Base-by-base conservation (phyloP, 495 filamentous ascomycete species). In the Penicillium daleae region DNA sequence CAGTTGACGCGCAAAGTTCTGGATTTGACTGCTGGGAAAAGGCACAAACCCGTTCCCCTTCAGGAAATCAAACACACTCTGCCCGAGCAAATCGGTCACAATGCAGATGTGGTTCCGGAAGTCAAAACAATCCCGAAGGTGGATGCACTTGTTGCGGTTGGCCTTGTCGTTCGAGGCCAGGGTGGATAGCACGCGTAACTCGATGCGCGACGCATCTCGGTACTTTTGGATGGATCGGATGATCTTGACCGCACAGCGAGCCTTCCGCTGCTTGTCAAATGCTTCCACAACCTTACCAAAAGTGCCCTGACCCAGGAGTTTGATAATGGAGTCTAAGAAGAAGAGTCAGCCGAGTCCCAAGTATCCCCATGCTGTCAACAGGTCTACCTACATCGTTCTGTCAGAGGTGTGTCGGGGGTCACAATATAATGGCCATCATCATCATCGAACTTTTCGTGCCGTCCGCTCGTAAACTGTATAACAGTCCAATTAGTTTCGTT, bases 11-110 rank as follows among this genome's bases (percentile, higher is more conserved):
- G 95, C 95, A 82, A 99, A 98, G 68, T 85, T 92, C 74, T 98
- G 95, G 61, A 99, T 99, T 73, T 99, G 93, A 68, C 92, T 97
- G 82, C 95, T 97, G n/a, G 95, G 95, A 74, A 99, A 99, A 2
- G 95, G 95, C 26, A 96, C 92, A 74, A 98, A 99, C 50, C 82
- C 81, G 73, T 98, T 98, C 67, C 87, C 87, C 79, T 99, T 99
- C 48, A 99, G 81, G 70, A 99, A 99, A 79, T 99, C 95, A 74
- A 99, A 99, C 21, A 99, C 95, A 71, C 94, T 97, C 68, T 97
- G 93, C 24, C 95, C 95, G 24, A 97, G 83, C 21, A 99, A 81
- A 74, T 97, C 95, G 73, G 96, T 99, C 66, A 99, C 95, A 68
- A 99, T 99, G 82, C 95, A 99, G 67, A 99, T 99, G 73, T 99